Base-by-base conservation (phyloP, 306 rosid species). In the Cicer chorassanicum region DNA sequence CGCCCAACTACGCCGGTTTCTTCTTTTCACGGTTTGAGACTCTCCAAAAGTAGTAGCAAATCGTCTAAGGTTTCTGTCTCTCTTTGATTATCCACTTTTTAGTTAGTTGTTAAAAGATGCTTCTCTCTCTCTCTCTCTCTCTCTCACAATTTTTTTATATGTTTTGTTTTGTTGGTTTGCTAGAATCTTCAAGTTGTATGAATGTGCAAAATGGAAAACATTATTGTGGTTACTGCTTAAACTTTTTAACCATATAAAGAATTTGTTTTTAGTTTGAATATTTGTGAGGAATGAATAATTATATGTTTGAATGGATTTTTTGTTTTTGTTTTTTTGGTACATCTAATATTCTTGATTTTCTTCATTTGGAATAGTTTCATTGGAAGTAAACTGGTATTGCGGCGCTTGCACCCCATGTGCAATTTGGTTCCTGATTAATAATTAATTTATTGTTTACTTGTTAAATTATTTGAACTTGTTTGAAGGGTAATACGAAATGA, bases 11-110 rank as follows among this genome's bases (percentile, higher is more conserved):
- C 87, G 42, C 87, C 83, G 70, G 60, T 67, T 45, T 39, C 74
- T 6, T 84, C 88, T 49, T 75, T 81, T 2, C 73, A 59, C 5
- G 73, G 80, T 10, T 66, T 81, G 15, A 81, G 42, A 63, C 76
- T 84, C 2, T 81, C 85, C 4, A 84, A 69, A 81, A 84, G 88
- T 78, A 57, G 61, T 62, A 84, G 83, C 85, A 84, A 78, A 55
- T 84, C 88, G 0, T 81, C 85, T 8, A 84, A 78, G 88, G 88
- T 84, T 65, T 18, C 54, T 65, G 45, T 78, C 24, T 21, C 51
- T 72, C 70, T 42, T 50, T 55, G 16, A 21, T 50, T 67, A 48
- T 60, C 49, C 57, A 46, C 61, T 55, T 39, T 9, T 41, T 55
- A 8, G 38, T 44, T 61, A 1, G 1, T 68, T 49, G 9, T 36